Evolutionary conservation across 2,329 filamentous ascomycete species (phyloP).

Genomic region (Pestalotiopsis sp.): DNA sequence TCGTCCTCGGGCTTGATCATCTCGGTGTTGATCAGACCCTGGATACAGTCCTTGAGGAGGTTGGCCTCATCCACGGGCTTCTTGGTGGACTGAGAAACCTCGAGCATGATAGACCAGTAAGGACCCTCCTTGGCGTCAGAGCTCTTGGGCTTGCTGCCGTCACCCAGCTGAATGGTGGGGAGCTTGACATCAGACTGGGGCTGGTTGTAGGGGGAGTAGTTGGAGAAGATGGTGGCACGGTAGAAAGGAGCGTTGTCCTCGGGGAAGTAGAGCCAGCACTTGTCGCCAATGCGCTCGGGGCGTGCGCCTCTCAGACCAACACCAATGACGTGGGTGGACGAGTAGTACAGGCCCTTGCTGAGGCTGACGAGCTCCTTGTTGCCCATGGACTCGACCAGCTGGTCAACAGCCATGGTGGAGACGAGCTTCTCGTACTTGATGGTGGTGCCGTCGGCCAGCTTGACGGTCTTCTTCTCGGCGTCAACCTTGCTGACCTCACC

Average conservation of each 20-base stretch:
- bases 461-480: slow-evolving; percentile 80
- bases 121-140: slow-evolving; percentile 80
- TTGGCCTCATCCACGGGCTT: slow-evolving; percentile 90
- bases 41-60: slow-evolving; percentile 87
- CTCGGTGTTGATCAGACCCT: slow-evolving; percentile 95
- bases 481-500: slow-evolving; percentile 86
- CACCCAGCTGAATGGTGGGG: slow-evolving; percentile 80
- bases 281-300: slow-evolving; percentile 96
- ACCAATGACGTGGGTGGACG: slow-evolving; percentile 94
- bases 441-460: slow-evolving; percentile 80
- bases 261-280: slow-evolving; percentile 99
- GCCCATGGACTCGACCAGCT: slow-evolving; percentile 83
- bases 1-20: slow-evolving; percentile 92
- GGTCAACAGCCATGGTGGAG: slow-evolving; percentile 95
- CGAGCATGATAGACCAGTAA: slow-evolving; percentile 99
- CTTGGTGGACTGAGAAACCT: slow-evolving; percentile 93
- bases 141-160: slow-evolving; percentile 79
- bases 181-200: slow-evolving; percentile 82
- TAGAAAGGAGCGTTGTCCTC: slow-evolving; percentile 99
- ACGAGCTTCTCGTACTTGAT: slow-evolving; percentile 91
- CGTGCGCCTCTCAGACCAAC: slow-evolving; percentile 90
- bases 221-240: slow-evolving; percentile 99
- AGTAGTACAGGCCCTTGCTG: slow-evolving; percentile 94
- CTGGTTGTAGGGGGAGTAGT: slow-evolving; percentile 99
- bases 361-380: slow-evolving; percentile 81